Evolutionary conservation across 1,284 basidiomycete species (phyloP).

Genomic region (Apiotrichum laibachii): DNA sequence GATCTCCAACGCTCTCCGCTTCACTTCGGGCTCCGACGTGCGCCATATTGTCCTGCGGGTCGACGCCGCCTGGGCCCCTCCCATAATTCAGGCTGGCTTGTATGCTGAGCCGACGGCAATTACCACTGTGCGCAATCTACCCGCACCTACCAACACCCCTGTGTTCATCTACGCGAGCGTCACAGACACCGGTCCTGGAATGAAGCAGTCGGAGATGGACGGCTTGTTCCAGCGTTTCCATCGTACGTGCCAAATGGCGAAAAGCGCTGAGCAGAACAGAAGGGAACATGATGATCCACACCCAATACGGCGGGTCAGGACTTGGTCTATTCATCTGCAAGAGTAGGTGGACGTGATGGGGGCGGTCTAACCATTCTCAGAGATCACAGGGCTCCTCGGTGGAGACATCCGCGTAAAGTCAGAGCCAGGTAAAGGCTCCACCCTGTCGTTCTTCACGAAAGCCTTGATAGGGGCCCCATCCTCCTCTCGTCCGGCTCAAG

Average conservation of each 20-base stretch:
- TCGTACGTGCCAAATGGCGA: slow-evolving; percentile 17
- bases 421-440: slow-evolving; percentile 35
- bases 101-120: slow-evolving; percentile 22
- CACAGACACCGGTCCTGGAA: slow-evolving; percentile 48
- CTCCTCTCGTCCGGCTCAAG: too few relatives aligned
- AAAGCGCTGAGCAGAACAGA: slow-evolving; percentile 23
- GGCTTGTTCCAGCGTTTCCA: slow-evolving; percentile 47
- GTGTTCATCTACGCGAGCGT: slow-evolving; percentile 45
- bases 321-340: slow-evolving; percentile 39
- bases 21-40: slow-evolving; percentile 20
- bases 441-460: slow-evolving; percentile 52
- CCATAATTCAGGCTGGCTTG: slow-evolving; percentile 2
- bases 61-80: slow-evolving; percentile 27
- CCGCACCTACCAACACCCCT: slow-evolving; percentile 31
- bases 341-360: slow-evolving; percentile 23
- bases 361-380: slow-evolving; percentile 9
- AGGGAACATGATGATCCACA: slow-evolving; percentile 30
- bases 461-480: slow-evolving; percentile 7
- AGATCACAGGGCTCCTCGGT: slow-evolving; percentile 42
- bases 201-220: slow-evolving; percentile 39
- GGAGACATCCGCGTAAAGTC: slow-evolving; percentile 45
- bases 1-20: slow-evolving; percentile 33
- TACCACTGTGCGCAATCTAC: slow-evolving; percentile 34
- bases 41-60: slow-evolving; percentile 29
- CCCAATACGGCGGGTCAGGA: slow-evolving; percentile 36